Percentiles rank a stretch among this genome's conserved stretches.
These are phyloP conservation scores for Amaranthus hypochondriacus DNA, from an alignment of 148 eudicot species.

Conservation along the genomic window DNA sequence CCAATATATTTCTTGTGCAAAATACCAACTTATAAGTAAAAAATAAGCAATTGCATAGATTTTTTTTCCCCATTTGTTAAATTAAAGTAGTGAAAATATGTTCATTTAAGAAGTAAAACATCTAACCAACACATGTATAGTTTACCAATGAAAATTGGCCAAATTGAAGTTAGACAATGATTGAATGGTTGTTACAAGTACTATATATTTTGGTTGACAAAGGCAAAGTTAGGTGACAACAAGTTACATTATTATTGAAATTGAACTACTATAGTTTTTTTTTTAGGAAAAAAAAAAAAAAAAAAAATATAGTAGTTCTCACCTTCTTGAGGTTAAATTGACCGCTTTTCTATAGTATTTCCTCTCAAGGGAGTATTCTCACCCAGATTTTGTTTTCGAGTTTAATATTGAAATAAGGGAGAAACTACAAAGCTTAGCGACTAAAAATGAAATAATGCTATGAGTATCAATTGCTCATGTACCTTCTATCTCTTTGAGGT, in stretches of 20 bases:
- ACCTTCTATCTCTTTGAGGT: neutral
- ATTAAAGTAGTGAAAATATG: neutral
- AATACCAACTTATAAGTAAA: constrained; percentile 15
- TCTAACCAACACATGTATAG: constrained; percentile 17
- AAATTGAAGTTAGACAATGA: constrained; percentile 1
- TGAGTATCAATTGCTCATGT: neutral
- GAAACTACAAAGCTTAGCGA: no score
- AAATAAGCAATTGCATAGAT: constrained; percentile 1
- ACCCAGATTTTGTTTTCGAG: no score
- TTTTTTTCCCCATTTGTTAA: neutral
- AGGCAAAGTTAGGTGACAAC: constrained; percentile 19
- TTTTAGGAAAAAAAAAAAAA: no score
- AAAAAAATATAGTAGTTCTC: no score
- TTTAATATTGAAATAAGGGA: no score
- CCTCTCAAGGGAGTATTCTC: no score
- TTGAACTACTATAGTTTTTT: no score
- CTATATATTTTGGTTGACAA: constrained; percentile 10
- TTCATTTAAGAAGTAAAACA: neutral
- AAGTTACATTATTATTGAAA: constrained; percentile 1
- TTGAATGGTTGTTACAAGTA: neutral
- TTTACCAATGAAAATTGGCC: constrained; percentile 6
- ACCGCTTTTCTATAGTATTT: no score
- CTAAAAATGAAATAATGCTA: no score
- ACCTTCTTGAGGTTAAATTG: no score
- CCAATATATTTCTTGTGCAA: neutral